Percentiles rank a stretch among this genome's conserved stretches.
Evolutionary conservation across 192 early-diverging fungal genomes (phyloP).

Genomic region (Backusella westeae): DNA sequence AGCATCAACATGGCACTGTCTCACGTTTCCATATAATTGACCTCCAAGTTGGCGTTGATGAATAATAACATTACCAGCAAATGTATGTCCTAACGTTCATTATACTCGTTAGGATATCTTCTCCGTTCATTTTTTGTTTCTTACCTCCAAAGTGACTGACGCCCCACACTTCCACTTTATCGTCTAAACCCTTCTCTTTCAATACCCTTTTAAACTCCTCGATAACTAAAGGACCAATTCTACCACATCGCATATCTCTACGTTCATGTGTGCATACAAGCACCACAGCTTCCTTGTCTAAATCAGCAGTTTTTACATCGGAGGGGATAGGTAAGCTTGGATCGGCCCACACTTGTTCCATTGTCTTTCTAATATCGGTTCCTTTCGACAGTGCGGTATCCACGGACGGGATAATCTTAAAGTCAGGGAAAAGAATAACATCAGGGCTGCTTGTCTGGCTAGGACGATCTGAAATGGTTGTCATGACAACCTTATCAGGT

Average conservation of each 20-base stretch:
- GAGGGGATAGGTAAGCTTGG: background rate
- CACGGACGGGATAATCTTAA: conserved; percentile 12
- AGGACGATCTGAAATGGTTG: conserved; percentile 15
- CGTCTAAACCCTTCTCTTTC: conserved; percentile 18
- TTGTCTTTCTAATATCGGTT: background rate
- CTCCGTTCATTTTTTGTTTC: background rate
- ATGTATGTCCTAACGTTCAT: conserved; percentile 54
- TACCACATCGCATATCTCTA: conserved; percentile 65
- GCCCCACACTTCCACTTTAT: conserved; percentile 44
- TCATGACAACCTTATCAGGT: conserved; percentile 8
- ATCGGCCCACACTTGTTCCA: conserved; percentile 18
- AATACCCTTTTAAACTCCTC: conserved; percentile 44
- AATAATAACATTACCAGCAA: conserved; percentile 65
- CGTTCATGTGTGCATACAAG: conserved; percentile 64
- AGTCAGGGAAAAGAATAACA: conserved; percentile 34
- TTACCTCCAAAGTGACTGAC: conserved; percentile 57
- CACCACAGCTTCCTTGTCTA: conserved; percentile 30
- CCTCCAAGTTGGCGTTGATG: conserved; percentile 29
- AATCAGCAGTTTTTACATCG: background rate
- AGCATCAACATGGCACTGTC: conserved; percentile 33
- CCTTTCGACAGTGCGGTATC: background rate
- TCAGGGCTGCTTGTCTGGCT: conserved; percentile 1
- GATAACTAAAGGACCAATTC: conserved; percentile 57
- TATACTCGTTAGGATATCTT: background rate
- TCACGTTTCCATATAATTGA: conserved; percentile 41